These are phyloP conservation scores for Caulochytrium protostelioides DNA, from an alignment of 371 early-diverging fungal genomes.

Conservation along the genomic window DNA sequence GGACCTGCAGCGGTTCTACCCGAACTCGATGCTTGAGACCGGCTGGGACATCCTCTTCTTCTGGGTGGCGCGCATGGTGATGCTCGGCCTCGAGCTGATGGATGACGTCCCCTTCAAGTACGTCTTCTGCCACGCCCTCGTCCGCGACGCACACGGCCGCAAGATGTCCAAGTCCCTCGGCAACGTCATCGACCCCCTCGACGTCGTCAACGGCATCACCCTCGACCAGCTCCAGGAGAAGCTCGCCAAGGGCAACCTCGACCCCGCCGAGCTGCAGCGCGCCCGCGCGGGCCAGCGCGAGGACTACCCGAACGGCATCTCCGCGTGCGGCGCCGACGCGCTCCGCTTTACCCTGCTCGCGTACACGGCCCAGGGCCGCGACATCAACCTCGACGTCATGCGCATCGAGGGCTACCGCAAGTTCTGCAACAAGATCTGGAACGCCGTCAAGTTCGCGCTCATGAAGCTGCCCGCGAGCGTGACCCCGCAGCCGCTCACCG, in stretches of 20 bases:
- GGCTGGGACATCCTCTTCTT: slow-evolving; percentile 99
- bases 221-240: slow-evolving; percentile 50
- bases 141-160: slow-evolving; percentile 97
- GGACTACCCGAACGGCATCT: slow-evolving; percentile 97
- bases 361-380: slow-evolving; percentile 76
- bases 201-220: slow-evolving; percentile 87
- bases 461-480: slow-evolving; percentile 73
- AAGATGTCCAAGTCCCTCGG: slow-evolving; percentile 99
- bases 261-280: slow-evolving; percentile 72
- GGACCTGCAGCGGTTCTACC: slow-evolving; percentile 77
- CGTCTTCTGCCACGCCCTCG: slow-evolving; percentile 94
- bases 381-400: slow-evolving; percentile 90
- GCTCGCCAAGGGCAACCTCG: slow-evolving; percentile 71
- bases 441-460: slow-evolving; percentile 74
- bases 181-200: slow-evolving; percentile 98
- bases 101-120: slow-evolving; percentile 86
- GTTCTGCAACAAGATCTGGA: slow-evolving; percentile 99
- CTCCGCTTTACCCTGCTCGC: slow-evolving; percentile 90
- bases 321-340: slow-evolving; percentile 98
- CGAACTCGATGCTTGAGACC: slow-evolving; percentile 86
- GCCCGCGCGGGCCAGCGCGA: slow-evolving; percentile 53
- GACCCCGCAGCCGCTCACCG: slow-evolving; percentile 32
- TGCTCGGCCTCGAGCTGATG: slow-evolving; percentile 90
- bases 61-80: slow-evolving; percentile 99
- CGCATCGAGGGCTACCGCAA: slow-evolving; percentile 96